Evolutionary conservation across 1,284 basidiomycete genomes (phyloP), one percentile per base, ranked within the genome.

Genomic region (Ustilago nuda): DNA sequence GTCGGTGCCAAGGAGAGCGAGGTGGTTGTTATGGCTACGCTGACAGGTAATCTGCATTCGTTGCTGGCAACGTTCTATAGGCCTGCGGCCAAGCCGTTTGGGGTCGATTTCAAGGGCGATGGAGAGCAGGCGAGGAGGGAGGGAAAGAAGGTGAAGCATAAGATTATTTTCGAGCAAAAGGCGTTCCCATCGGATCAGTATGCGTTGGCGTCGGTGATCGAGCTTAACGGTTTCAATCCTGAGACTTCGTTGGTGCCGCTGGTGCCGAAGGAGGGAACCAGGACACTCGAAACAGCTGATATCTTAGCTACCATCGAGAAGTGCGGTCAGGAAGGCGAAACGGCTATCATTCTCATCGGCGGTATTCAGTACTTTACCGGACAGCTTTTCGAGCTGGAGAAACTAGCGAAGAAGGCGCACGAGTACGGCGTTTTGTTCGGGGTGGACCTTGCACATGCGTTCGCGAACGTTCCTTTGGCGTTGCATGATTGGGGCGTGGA

Each of bases 111-210:
- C 30, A 43, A 48, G 1, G 70, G 76, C 8, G 66, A 77, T 36
- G 64, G 65, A 1, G 64, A 72, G 27, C 55, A 60, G n/a, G 74
- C 66, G 9, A 70, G 58, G 56, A 57, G 54, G 56, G 46, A 60
- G 19, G 66, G 66, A n/a, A 65, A 60, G 45, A 76, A 79, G 61
- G 23, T 46, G n/a, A 72, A 72, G 59, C 95, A 91, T 89, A 98
- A 97, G 89, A 95, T 99, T 85, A 89, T 99, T 66, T 97, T 94
- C 87, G 97, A 99, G 88, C 91, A 91, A 48, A 92, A 90, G 70
- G 94, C 95, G 2, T 99, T 99, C 87, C 95, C 97, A 67, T 96
- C 94, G 78, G 96, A 99, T 89, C 92, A 94, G 87, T 99, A 99
- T 85, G 97, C 96, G 23, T 93, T 98, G 80, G 90, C 92, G 57